Conservation (phyloP, 75 land plant genomes). For the Cryptomeria japonica region DNA sequence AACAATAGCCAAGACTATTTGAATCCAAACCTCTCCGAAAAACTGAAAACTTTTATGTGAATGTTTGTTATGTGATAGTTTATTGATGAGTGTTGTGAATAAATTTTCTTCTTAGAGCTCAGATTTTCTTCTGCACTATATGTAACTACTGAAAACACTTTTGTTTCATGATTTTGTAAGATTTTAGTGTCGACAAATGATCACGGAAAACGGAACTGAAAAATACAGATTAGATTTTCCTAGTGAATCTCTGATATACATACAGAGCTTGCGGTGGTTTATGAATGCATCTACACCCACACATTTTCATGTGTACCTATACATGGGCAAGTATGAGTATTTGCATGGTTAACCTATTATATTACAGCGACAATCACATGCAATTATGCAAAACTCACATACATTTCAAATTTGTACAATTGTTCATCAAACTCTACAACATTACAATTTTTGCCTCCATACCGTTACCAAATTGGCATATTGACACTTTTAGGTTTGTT, state of each 20-base stretch:
- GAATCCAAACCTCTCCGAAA: too few relatives aligned
- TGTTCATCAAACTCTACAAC: too few relatives aligned
- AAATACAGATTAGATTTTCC: background rate
- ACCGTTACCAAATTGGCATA: too few relatives aligned
- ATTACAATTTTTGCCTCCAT: too few relatives aligned
- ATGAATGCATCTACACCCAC: background rate
- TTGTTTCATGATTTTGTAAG: background rate
- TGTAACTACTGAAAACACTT: background rate
- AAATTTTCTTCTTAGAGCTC: background rate
- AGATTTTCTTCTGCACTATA: background rate
- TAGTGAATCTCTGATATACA: background rate
- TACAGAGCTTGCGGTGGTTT: background rate
- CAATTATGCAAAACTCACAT: background rate
- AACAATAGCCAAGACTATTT: too few relatives aligned
- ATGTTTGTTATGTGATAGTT: background rate
- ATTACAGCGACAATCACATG: background rate
- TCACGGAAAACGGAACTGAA: background rate
- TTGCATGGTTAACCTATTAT: background rate
- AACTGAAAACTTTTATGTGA: too few relatives aligned
- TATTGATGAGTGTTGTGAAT: background rate
- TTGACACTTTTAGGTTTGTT: too few relatives aligned
- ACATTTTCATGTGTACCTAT: too few relatives aligned
- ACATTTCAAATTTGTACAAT: background rate
- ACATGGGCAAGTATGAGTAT: too few relatives aligned
- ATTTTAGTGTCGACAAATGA: too few relatives aligned